These are phyloP conservation scores for Massarina eburnea DNA, from an alignment of 2,329 filamentous ascomycete species.

Conservation along the genomic window DNA sequence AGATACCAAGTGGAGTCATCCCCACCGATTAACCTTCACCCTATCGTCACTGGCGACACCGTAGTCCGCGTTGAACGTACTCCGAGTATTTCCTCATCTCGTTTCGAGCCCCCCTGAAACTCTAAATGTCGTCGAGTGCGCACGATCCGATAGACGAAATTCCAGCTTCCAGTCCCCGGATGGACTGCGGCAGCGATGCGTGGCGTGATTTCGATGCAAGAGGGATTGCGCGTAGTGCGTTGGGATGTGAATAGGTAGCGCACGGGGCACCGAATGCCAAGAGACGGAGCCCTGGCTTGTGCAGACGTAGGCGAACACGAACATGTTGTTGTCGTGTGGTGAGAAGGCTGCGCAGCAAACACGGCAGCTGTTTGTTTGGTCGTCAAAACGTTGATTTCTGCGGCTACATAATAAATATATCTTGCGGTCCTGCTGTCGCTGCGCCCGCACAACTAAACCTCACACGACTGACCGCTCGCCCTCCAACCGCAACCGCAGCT, in stretches of 20 bases:
- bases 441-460: background rate
- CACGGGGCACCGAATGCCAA: background rate
- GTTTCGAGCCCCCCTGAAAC: background rate
- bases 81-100: background rate
- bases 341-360: no score
- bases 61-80: no score
- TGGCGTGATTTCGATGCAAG: conserved; percentile 1
- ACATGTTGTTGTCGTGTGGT: no score
- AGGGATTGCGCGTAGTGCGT: background rate
- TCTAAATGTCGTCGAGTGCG: background rate
- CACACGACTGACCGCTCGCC: background rate
- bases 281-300: no score
- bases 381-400: no score
- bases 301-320: no score
- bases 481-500: background rate
- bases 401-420: no score
- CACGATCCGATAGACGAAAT: conserved; percentile 1
- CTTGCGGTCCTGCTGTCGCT: no score
- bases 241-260: background rate
- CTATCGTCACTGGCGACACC: no score
- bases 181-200: background rate
- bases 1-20: background rate
- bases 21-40: no score
- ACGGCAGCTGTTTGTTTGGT: no score
- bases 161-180: background rate